Base-by-base conservation (phyloP, 371 early-diverging fungal genomes). In the Lichtheimia corymbifera region DNA sequence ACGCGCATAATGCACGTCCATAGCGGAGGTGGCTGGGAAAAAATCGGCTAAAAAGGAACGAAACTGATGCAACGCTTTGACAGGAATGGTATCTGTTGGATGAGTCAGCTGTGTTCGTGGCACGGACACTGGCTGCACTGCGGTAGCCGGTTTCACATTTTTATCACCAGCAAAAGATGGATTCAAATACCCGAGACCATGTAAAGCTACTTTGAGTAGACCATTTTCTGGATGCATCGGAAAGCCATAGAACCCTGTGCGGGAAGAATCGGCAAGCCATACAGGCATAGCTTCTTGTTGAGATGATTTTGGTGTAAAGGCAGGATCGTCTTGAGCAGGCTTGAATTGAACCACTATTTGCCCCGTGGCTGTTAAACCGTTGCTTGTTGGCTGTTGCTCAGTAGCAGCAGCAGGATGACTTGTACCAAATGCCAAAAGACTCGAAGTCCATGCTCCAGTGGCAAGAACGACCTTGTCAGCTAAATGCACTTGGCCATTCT, bases 371-470 rank as follows among this genome's bases (percentile, higher is more conserved):
- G 63, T 63, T 22, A 82, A 61, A 1, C 35, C 35, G 9, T 11
- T 35, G 35, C 11, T 11, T 9, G 9, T 11, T 6, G 35, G 11
- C 9, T 35, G 35, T 35, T 35, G 35, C 9, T 11, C 11, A 9
- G n/a, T n/a, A n/a, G n/a, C n/a, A n/a, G n/a, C n/a, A n/a, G 35
- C 35, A 22, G 22, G 22, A 22, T 22, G 22, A 14, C 72, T 57
- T 14, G 59, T 54, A 24, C 61, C 58, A 45, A 80, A 59, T 30
- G 80, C 76, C 1, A 86, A 56, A 4, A 84, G 5, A 24, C 77
- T 65, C 0, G 79, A 67, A 13, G 81, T 79, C 86, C 86, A 86
- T 14, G 79, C 67, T 5, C 86, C 86, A 20, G 83, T 74, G 0
- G 80, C 74, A 50, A 84, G 61, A 4, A 86, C 42, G 0, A 86